Evolutionary conservation across 805 yeast genomes (phyloP), one percentile per base, ranked within the genome.

Genomic region (Saturnispora saitoi): DNA sequence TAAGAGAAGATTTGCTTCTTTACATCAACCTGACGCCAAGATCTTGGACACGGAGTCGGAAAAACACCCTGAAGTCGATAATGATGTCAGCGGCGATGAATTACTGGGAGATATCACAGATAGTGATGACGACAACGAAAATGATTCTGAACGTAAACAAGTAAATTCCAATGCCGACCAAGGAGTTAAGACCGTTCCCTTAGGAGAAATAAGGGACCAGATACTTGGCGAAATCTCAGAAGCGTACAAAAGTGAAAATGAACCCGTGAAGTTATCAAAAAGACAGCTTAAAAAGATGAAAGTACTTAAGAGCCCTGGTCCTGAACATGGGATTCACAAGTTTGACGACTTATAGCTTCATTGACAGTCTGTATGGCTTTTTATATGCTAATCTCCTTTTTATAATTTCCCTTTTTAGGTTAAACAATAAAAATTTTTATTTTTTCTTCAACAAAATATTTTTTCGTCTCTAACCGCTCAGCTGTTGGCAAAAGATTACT

Each of bases 241-340:
- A 26, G 56, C 58, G 1, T 58, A 60, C n/a, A 58, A 55, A 20
- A 50, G 44, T 3, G 38, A 40, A 7, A 53, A 49, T 14, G 60
- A 56, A 41, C 41, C 32, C 4, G 50, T n/a, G 29, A 51, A 32
- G 37, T 51, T 47, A 28, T 45, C 58, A 10, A 52, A 58, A 32
- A 59, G 60, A 44, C 54, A 54, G 34, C 58, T 60, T 26, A 59
- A 60, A 42, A 67, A 65, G 48, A 62, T 66, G 47, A 70, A 70
- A 54, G 65, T 66, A 39, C 64, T 67, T 41, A 77, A 76, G 47
- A 52, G 68, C 50, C 80, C 73, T 42, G 70, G 70, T 30, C 78
- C 75, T 47, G 81, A 77, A 48, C 86, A 80, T 54, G 87, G 87
- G 0, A 81, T 83, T 46, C 69, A 74, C 38, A 77, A 68, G 55